Evolutionary conservation across 2,329 filamentous ascomycete species (phyloP), one percentile per base, ranked within the genome.

Genomic region (Alternaria incomplexa): DNA sequence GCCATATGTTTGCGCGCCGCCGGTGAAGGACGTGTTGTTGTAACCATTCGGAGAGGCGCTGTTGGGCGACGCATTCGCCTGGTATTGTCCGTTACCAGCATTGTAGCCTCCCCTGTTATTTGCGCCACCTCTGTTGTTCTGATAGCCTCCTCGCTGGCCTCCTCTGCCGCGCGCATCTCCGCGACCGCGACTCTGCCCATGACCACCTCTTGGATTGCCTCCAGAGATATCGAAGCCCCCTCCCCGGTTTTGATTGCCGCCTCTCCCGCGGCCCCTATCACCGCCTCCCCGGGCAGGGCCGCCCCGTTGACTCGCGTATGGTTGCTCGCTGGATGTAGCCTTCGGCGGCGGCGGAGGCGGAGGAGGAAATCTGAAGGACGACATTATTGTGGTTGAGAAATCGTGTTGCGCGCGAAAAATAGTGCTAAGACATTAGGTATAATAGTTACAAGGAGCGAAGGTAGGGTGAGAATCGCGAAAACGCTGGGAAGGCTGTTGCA

Each of bases 351-450:
- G 79, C 17, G 83, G 83, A 43, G 83, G 83, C 30, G 83, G 83
- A 45, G 83, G 83, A n/a, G 83, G 83, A 55, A 84, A 85, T 17
- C 78, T 80, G 69, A 79, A 85, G 73, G 61, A 73, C 70, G 71
- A 69, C 74, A 78, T 78, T 3, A 22, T 59, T n/a, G 26, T 55
- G 17, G 3, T 6, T 5, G 23, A n/a, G 6, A 9, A 3, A 1
- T 28, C n/a, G 52, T 5, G 3, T 26, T 9, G 25, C 7, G 52
- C 17, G 23, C 8, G 5, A 6, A 15, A 5, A 0, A 8, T 17
- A 28, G 15, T 23, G 4, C 22, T 17, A 40, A 52, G 8, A 15
- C 12, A 52, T 52, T 40, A 17, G 17, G 23, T 23, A 5, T 12
- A 40, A 5, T 15, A 17, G n/a, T 54, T 17, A 44, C 23, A 20